Evolutionary conservation across 805 yeast species (phyloP), one percentile per base, ranked within the genome.

Genomic region (Nakazawaea ernobii): DNA sequence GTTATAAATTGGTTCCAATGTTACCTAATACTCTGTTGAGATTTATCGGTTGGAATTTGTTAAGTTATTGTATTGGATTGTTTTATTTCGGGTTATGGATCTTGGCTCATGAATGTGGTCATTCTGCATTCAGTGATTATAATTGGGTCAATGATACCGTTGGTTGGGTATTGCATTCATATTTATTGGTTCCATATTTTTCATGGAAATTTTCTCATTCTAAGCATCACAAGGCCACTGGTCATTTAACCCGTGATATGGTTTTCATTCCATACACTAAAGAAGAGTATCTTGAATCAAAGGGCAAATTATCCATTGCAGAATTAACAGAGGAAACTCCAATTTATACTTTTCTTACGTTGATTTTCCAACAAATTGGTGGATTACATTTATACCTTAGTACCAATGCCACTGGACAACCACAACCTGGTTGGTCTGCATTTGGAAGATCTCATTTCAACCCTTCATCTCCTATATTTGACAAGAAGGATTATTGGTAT

Each of bases 151-250:
- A 88, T 65, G 92, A 88, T 65, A 66, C 79, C 37, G 84, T 83
- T 39, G 96, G 96, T 40, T 87, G 95, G 95, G 63, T 84, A 35
- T 69, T 88, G 53, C 96, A 87, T 69, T 84, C 92, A 14, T 79
- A 77, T 60, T 69, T 86, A 57, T 63, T 86, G 58, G 96, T 88
- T 30, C 96, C 96, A 41, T 87, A 83, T 70, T 86, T 86, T 64
- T 84, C 94, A 8, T 87, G 96, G 96, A 84, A 86, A 60, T 81
- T 72, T 66, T 70, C 87, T 42, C 96, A 87, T 68, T 80, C 86
- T 48, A 86, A 84, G 75, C 96, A 87, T 70, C 96, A 87, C 74
- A 87, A 88, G 74, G 87, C 91, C 49, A 87, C 95, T 37, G 95
- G 94, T 54, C 88, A 88, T 65, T 60, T 87, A 62, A 70, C 82